Percentiles rank a stretch among this genome's conserved stretches.
These are phyloP conservation scores for Daldinia concentrica DNA, from an alignment of 495 filamentous ascomycete genomes.

Conservation along the genomic window DNA sequence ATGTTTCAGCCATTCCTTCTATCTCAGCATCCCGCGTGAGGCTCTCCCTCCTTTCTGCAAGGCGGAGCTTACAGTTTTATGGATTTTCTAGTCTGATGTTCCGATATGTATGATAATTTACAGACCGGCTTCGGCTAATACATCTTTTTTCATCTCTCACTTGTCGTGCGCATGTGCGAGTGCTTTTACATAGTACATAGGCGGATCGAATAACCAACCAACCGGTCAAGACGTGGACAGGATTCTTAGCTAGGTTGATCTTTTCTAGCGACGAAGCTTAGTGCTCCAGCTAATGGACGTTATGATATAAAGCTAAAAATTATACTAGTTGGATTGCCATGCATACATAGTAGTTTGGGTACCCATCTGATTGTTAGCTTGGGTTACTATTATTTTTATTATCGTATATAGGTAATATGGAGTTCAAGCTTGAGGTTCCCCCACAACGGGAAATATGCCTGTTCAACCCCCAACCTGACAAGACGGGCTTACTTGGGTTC, in stretches of 20 bases:
- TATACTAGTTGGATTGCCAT: not conserved
- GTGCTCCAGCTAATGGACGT: conserved; percentile 24
- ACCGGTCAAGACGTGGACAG: conserved; percentile 29
- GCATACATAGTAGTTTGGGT: conserved; percentile 3
- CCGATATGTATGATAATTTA: conserved; percentile 30
- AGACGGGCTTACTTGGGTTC: conserved; percentile 18
- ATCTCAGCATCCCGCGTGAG: conserved; percentile 38
- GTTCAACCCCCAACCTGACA: conserved; percentile 36
- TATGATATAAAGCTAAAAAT: conserved; percentile 6
- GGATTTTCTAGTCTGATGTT: conserved; percentile 17
- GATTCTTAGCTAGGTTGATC: conserved; percentile 31
- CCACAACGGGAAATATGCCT: conserved; percentile 37
- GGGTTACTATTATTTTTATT: conserved; percentile 14
- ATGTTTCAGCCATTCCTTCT: conserved; percentile 44
- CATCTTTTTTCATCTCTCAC: conserved; percentile 20
- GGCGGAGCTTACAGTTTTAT: conserved; percentile 19
- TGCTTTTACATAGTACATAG: conserved; percentile 23
- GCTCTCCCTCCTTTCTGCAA: conserved; percentile 31
- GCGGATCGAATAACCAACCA: conserved; percentile 12
- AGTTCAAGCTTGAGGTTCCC: conserved; percentile 33
- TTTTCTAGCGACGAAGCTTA: conserved; percentile 25
- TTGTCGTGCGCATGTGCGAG: conserved; percentile 30
- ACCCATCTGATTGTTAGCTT: conserved; percentile 10
- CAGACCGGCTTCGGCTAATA: conserved; percentile 30
- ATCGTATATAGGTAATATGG: conserved; percentile 5